Evolutionary conservation across 2,329 filamentous ascomycete genomes (phyloP).

Genomic region (Xylaria sp.): DNA sequence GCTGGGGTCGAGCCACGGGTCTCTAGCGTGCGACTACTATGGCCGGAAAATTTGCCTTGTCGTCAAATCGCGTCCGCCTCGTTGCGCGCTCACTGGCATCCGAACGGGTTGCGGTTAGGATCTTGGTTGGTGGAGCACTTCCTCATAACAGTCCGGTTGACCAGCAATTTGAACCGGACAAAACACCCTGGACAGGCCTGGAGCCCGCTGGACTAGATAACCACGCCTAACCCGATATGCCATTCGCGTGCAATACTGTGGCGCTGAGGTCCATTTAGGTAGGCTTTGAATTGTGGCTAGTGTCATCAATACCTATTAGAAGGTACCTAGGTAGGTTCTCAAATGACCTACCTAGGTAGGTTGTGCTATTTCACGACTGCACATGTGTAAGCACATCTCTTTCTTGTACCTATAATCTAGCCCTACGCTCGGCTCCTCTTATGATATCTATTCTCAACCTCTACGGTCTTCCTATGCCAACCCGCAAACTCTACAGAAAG

Average conservation of each 20-base stretch:
- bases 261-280: too few relatives aligned
- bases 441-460: too few relatives aligned
- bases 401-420: too few relatives aligned
- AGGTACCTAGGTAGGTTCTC: too few relatives aligned
- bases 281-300: conserved; percentile 3
- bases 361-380: too few relatives aligned
- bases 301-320: too few relatives aligned
- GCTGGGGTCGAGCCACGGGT: conserved; percentile 30
- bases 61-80: conserved; percentile 32
- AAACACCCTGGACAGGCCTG: neutral
- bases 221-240: neutral
- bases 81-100: conserved; percentile 22
- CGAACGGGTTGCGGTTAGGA: conserved; percentile 26
- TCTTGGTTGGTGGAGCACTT: conserved; percentile 32
- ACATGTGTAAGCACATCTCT: too few relatives aligned
- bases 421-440: too few relatives aligned
- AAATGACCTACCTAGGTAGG: too few relatives aligned
- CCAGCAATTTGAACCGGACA: conserved; percentile 16
- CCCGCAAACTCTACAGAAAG: too few relatives aligned
- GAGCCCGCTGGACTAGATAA: neutral
- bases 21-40: conserved; percentile 31
- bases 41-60: conserved; percentile 25
- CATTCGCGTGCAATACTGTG: conserved; percentile 2
- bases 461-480: too few relatives aligned
- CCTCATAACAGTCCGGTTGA: neutral